Conservation (phyloP, 2,329 filamentous ascomycete genomes). For the Hypocrella siamensis region DNA sequence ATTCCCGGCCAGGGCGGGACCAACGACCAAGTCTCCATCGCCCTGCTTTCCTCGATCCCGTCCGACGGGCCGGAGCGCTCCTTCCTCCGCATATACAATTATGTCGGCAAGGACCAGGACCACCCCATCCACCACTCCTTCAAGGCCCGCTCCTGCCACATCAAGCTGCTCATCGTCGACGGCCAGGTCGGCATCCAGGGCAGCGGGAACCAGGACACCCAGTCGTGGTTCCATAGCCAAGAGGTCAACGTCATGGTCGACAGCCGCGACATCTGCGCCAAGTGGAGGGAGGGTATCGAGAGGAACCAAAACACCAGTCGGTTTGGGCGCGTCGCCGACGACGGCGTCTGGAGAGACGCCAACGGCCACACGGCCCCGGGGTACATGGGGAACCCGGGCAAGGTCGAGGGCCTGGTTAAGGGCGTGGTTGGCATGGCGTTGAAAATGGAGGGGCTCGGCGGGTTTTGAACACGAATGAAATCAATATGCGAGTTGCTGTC, state of each 20-base stretch:
- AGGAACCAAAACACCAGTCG: constrained; percentile 51
- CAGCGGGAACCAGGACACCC: constrained; percentile 68
- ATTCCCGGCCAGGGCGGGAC: constrained; percentile 62
- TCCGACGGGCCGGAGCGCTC: constrained; percentile 17
- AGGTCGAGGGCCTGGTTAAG: constrained; percentile 5
- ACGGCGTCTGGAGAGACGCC: constrained; percentile 7
- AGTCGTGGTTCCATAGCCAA: constrained; percentile 64
- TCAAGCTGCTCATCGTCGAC: constrained; percentile 66
- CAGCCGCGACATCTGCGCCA: constrained; percentile 39
- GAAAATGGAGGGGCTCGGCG: constrained; percentile 6
- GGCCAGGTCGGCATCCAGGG: constrained; percentile 53
- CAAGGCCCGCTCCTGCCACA: constrained; percentile 54
- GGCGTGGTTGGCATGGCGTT: constrained; percentile 6
- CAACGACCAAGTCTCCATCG: constrained; percentile 53
- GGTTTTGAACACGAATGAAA: constrained; percentile 3
- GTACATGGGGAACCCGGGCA: constrained; percentile 7
- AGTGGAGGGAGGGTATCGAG: constrained; percentile 45
- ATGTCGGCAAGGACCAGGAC: constrained; percentile 59
- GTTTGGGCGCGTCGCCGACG: constrained; percentile 18
- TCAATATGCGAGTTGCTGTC: too few relatives aligned
- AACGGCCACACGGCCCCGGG: constrained; percentile 5
- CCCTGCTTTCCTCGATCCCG: constrained; percentile 39
- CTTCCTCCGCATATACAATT: constrained; percentile 47
- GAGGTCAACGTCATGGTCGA: constrained; percentile 68
- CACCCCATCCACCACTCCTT: constrained; percentile 48